Percentiles rank a stretch among this genome's conserved stretches.
phyloP scores from a whole-genome alignment of 441 rosid species.

The Aquilaria agallochum region DNA sequence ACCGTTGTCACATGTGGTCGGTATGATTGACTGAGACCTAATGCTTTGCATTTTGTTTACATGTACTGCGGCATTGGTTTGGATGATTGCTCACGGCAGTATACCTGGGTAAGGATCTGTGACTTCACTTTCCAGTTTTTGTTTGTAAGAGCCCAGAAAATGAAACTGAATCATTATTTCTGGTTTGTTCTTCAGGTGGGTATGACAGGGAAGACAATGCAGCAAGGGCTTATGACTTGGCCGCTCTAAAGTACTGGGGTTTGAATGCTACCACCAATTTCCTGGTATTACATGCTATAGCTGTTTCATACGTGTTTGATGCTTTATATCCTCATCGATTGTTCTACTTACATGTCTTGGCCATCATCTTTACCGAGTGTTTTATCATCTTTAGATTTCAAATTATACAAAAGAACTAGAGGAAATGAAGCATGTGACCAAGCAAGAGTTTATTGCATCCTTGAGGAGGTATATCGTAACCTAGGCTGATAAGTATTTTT shows the following conservation, averaged over 20 bases:
- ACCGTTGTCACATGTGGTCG: too few relatives aligned
- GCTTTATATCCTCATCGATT: background rate
- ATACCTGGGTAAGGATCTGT: constrained; percentile 65
- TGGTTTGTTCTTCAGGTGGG: constrained; percentile 37
- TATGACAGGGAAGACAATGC: constrained; percentile 85
- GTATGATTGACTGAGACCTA: too few relatives aligned
- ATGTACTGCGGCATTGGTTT: too few relatives aligned
- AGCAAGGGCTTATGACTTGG: constrained; percentile 71
- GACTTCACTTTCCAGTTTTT: background rate
- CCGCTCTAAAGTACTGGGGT: constrained; percentile 77
- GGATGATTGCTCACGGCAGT: constrained; percentile 35
- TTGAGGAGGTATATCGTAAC: constrained; percentile 47
- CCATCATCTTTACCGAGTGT: background rate
- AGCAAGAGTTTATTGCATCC: constrained; percentile 74
- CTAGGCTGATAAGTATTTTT: too few relatives aligned
- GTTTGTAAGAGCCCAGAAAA: background rate
- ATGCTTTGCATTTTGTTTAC: too few relatives aligned
- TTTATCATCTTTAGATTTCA: constrained; percentile 31
- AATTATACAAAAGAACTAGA: constrained; percentile 62
- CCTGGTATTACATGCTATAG: constrained; percentile 26
- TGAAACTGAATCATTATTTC: background rate
- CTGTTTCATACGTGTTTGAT: background rate
- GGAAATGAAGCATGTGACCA: constrained; percentile 76
- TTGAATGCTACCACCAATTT: constrained; percentile 69
- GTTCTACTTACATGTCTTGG: background rate